phyloP scores from a whole-genome alignment of 2,329 filamentous ascomycete genomes.

The Leptographium procerum region DNA sequence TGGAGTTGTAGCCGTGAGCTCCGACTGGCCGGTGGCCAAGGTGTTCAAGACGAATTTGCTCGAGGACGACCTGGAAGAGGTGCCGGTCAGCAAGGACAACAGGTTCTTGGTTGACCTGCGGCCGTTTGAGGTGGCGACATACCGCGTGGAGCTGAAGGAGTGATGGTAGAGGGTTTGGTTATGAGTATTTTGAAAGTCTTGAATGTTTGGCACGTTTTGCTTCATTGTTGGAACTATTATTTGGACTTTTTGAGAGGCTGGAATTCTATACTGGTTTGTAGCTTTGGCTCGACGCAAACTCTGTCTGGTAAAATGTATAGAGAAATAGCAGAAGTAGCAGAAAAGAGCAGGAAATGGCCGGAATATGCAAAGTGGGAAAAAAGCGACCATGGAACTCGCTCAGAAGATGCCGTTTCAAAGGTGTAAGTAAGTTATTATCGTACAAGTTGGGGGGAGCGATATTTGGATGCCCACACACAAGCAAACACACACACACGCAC shows the following conservation, averaged over 20 bases:
- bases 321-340: no score
- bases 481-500: background rate
- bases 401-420: background rate
- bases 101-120: slow-evolving; percentile 53
- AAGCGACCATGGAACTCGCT: no score
- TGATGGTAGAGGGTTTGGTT: background rate
- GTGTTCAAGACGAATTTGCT: slow-evolving; percentile 77
- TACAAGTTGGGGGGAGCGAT: background rate
- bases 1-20: slow-evolving; percentile 46
- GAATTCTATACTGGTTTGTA: no score
- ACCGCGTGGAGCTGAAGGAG: slow-evolving; percentile 19
- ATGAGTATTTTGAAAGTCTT: background rate
- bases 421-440: background rate
- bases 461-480: background rate
- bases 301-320: no score
- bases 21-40: slow-evolving; percentile 58
- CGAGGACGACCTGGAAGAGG: slow-evolving; percentile 70
- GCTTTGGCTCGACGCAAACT: no score
- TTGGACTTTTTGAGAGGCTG: background rate
- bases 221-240: no score
- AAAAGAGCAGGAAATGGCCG: no score
- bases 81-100: slow-evolving; percentile 29
- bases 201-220: background rate
- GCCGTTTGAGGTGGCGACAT: slow-evolving; percentile 80
- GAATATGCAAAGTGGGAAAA: no score